phyloP scores from a whole-genome alignment of 108 stramenopile species.

The Discostella pseudostelligera region DNA sequence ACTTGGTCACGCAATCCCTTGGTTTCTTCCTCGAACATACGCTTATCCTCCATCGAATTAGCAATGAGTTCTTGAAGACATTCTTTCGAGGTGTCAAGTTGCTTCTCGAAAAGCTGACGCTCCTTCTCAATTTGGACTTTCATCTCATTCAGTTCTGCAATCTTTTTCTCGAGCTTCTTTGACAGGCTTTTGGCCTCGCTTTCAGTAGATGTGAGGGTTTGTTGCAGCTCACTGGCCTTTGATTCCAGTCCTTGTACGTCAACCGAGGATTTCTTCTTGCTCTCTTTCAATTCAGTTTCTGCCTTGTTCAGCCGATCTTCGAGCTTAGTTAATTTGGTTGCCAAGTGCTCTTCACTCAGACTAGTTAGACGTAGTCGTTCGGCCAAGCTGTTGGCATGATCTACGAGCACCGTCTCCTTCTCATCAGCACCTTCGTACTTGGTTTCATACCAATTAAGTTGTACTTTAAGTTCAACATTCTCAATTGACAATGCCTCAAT shows the following conservation, averaged over 20 bases:
- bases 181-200: constrained; percentile 13
- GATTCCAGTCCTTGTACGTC: constrained; percentile 15
- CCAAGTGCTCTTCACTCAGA: constrained; percentile 40
- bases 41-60: constrained; percentile 37
- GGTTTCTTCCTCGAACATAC: constrained; percentile 35
- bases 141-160: constrained; percentile 25
- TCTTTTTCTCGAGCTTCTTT: constrained; percentile 15
- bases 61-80: constrained; percentile 40
- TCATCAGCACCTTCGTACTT: constrained; percentile 46
- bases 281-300: constrained; percentile 43
- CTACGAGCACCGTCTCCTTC: constrained; percentile 47
- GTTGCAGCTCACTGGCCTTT: constrained; percentile 2
- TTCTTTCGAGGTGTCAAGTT: constrained; percentile 30
- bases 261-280: constrained; percentile 3
- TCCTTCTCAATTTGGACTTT: constrained; percentile 24
- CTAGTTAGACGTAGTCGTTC: constrained; percentile 41
- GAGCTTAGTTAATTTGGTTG: constrained; percentile 41
- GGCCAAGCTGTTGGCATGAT: constrained; percentile 42
- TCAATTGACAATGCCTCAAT: constrained; percentile 25
- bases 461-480: constrained; percentile 36
- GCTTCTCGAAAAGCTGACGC: constrained; percentile 32
- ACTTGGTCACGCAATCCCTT: constrained; percentile 33
- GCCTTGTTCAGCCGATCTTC: constrained; percentile 51
- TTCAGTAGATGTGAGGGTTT: no score
- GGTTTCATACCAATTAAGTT: constrained; percentile 28